Conservation (phyloP, 148 eudicot genomes). For the Salicornia ramosissima region DNA sequence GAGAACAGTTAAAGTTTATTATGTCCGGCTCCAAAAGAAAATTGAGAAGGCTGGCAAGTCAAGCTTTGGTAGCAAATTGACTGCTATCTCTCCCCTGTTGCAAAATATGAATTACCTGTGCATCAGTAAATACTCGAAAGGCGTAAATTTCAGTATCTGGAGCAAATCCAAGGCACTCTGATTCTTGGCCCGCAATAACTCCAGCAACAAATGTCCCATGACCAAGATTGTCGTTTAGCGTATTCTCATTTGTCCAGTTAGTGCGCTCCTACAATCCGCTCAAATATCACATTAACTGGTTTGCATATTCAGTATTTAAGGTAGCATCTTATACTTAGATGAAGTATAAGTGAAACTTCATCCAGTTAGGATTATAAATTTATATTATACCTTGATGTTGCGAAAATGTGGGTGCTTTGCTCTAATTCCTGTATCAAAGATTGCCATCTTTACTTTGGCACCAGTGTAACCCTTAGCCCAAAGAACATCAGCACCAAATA, state of each 20-base stretch:
- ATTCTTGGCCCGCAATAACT: conserved; percentile 85
- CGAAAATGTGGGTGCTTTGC: conserved; percentile 93
- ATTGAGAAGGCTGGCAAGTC: background rate
- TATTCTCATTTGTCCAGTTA: conserved; percentile 96
- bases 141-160: conserved; percentile 97
- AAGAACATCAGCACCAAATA: conserved; percentile 83
- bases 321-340: conserved; percentile 3
- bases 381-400: conserved; percentile 73
- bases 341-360: background rate
- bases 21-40: too few relatives aligned
- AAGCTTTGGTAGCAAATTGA: background rate
- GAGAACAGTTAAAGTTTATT: too few relatives aligned
- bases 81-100: background rate
- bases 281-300: conserved; percentile 8
- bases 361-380: background rate
- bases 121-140: conserved; percentile 94
- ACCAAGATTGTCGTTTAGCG: conserved; percentile 92
- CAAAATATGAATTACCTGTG: conserved; percentile 72
- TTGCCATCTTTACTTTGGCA: conserved; percentile 92
- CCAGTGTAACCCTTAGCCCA: conserved; percentile 96
- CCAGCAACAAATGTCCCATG: conserved; percentile 99
- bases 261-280: conserved; percentile 74
- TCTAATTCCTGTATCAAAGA: conserved; percentile 97
- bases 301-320: background rate
- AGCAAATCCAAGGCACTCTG: conserved; percentile 95